Conservation (phyloP, 2,329 filamentous ascomycete species). For the Penicillium sp. region DNA sequence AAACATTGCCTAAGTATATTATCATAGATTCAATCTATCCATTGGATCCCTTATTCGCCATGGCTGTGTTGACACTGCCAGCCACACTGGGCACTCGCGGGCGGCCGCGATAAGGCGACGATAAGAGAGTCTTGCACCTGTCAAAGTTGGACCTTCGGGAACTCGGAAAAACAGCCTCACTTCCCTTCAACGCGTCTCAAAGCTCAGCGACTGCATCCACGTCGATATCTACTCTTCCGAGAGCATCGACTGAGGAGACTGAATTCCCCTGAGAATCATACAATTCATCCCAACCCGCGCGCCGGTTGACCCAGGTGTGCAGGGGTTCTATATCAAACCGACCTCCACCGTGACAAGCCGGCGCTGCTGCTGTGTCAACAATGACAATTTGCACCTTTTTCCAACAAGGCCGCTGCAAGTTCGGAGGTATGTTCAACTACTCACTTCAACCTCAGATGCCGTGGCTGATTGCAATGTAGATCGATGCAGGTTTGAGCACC, state of each 20-base stretch:
- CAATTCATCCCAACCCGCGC: background rate
- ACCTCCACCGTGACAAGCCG: constrained; percentile 1
- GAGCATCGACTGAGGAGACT: background rate
- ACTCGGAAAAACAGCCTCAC: constrained; percentile 20
- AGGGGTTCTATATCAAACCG: background rate
- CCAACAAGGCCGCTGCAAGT: constrained; percentile 67
- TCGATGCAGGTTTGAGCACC: constrained; percentile 64
- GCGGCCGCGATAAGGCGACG: constrained; percentile 11
- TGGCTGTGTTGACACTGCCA: too few species aligned
- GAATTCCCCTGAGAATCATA: background rate
- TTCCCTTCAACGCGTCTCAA: constrained; percentile 8
- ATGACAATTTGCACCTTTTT: constrained; percentile 66
- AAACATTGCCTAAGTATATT: too few species aligned
- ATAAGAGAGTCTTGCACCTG: constrained; percentile 9
- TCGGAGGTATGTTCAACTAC: constrained; percentile 58
- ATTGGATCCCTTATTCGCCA: too few species aligned
- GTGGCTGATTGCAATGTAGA: constrained; percentile 48
- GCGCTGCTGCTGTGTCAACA: constrained; percentile 13
- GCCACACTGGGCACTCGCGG: too few species aligned
- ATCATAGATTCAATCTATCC: too few species aligned
- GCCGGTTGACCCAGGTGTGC: background rate
- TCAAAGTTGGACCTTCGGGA: too few species aligned
- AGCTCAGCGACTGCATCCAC: background rate
- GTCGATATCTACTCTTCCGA: background rate
- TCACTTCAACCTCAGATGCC: background rate